Evolutionary conservation across 164 flowering plant species (phyloP).

Genomic region (Tetracentron sinense): DNA sequence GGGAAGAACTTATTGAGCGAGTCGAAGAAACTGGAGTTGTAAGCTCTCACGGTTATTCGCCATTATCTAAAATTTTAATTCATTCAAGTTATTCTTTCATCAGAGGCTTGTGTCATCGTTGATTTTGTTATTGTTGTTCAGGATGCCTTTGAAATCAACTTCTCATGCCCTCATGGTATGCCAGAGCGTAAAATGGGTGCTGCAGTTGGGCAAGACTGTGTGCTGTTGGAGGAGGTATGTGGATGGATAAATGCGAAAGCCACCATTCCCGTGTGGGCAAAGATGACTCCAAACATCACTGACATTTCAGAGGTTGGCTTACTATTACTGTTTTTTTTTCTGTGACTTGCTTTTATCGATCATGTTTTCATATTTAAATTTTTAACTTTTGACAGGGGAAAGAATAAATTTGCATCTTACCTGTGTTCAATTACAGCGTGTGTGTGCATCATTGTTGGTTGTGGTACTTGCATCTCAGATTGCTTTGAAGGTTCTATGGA

Average conservation of each 20-base stretch:
- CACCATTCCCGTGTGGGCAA: slow-evolving; percentile 98
- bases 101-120: slow-evolving; percentile 5
- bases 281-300: slow-evolving; percentile 98
- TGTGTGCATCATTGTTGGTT: no score
- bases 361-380: not conserved
- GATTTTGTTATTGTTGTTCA: slow-evolving; percentile 18
- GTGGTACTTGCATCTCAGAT: no score
- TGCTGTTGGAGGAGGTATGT: slow-evolving; percentile 81
- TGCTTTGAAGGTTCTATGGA: no score
- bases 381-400: not conserved
- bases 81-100: not conserved
- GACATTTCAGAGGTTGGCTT: slow-evolving; percentile 77
- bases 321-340: not conserved
- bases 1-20: slow-evolving; percentile 95
- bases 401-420: no score
- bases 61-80: not conserved
- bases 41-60: slow-evolving; percentile 19
- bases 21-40: slow-evolving; percentile 97
- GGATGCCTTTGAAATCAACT: slow-evolving; percentile 96
- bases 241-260: slow-evolving; percentile 98
- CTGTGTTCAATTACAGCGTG: no score
- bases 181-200: slow-evolving; percentile 99
- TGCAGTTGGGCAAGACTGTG: slow-evolving; percentile 97
- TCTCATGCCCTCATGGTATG: slow-evolving; percentile 99
- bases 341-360: not conserved